Percentiles rank a stretch among this genome's conserved stretches.
Conservation (phyloP, 208 protist genomes). For the Lotmaria passim region DNA sequence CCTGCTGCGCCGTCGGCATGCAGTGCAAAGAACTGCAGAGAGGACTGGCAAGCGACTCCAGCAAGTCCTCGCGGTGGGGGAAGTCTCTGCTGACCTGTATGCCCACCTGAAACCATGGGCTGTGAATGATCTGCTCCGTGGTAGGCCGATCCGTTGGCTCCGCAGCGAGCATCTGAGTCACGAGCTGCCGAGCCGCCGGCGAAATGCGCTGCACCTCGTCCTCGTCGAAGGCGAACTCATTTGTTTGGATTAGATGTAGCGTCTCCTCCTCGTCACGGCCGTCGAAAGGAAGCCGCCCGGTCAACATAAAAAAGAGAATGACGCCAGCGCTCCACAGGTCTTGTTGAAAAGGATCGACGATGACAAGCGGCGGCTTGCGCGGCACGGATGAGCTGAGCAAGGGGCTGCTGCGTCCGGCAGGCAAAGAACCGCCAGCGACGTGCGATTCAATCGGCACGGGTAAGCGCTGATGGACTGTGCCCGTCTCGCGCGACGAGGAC, state of each 20-base stretch:
- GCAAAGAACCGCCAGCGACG: background rate
- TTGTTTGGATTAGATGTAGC: conserved; percentile 82
- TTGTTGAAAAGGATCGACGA: conserved; percentile 83
- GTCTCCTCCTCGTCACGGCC: conserved; percentile 94
- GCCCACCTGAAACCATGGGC: conserved; percentile 84
- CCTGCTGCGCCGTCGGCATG: background rate
- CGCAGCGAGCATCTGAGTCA: conserved; percentile 74
- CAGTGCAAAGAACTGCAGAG: background rate
- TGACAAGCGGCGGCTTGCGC: conserved; percentile 31
- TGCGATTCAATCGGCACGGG: background rate
- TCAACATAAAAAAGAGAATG: conserved; percentile 95
- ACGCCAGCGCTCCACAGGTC: conserved; percentile 92
- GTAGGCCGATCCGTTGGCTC: conserved; percentile 87
- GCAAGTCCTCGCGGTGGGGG: conserved; percentile 64
- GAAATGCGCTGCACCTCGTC: conserved; percentile 80
- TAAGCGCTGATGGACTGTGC: background rate
- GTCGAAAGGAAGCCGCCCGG: conserved; percentile 96
- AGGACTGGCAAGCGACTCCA: conserved; percentile 12
- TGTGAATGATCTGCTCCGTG: conserved; percentile 83
- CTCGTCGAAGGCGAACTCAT: conserved; percentile 62
- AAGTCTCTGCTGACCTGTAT: conserved; percentile 65
- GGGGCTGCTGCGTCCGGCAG: background rate
- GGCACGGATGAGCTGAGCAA: conserved; percentile 1
- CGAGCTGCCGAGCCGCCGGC: conserved; percentile 52
- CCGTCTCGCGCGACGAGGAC: conserved; percentile 4